Evolutionary conservation across 2,329 filamentous ascomycete genomes (phyloP).

Genomic region (Lanzia echinophila): DNA sequence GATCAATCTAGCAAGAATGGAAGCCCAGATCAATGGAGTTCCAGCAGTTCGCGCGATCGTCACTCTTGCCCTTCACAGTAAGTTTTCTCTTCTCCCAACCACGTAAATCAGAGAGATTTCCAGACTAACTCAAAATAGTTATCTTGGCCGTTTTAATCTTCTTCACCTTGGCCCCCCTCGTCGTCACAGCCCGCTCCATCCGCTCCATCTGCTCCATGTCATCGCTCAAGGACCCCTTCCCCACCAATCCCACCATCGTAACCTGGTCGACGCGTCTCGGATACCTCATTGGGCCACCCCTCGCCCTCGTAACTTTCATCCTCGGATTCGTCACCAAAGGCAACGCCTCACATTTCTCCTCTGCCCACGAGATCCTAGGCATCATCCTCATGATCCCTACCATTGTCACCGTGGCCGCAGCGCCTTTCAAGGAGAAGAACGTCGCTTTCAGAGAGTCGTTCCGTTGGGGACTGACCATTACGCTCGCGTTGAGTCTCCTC

Average conservation of each 20-base stretch:
- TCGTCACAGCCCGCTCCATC: slow-evolving; percentile 5
- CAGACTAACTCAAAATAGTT: background rate
- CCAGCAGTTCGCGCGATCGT: background rate
- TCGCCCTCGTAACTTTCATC: background rate
- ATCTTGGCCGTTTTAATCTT: background rate
- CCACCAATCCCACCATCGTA: background rate
- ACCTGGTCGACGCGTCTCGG: slow-evolving; percentile 3
- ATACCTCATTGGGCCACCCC: background rate
- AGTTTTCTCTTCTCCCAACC: background rate
- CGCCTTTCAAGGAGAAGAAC: background rate
- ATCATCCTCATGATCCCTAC: slow-evolving; percentile 3
- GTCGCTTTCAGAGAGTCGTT: background rate
- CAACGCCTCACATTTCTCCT: slow-evolving; percentile 3
- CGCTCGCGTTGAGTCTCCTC: background rate
- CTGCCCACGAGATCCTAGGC: slow-evolving; percentile 10
- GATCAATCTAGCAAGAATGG: background rate
- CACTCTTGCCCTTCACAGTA: background rate
- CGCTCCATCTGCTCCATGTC: slow-evolving; percentile 7
- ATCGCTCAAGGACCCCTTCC: slow-evolving; percentile 4
- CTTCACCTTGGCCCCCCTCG: background rate
- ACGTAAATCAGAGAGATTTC: background rate
- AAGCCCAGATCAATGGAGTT: slow-evolving; percentile 2
- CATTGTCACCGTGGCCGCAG: background rate
- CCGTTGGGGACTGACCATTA: background rate
- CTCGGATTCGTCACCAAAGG: background rate